Evolutionary conservation across 345 rosid species (phyloP).

Genomic region (Aethionema arabicum): DNA sequence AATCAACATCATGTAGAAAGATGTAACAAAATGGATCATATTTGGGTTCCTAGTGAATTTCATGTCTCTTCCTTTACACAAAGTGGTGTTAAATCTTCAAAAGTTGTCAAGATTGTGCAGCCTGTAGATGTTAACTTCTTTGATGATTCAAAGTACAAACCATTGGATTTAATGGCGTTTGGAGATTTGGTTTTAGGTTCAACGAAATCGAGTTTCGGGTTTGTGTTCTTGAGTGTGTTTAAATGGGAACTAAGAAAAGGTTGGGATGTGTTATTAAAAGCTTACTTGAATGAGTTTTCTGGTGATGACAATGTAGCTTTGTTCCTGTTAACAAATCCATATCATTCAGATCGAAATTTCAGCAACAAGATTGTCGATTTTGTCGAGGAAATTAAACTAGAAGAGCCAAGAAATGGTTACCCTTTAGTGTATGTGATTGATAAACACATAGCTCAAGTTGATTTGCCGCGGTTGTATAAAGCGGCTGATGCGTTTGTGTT

Average conservation of each 20-base stretch:
- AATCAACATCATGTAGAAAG: constrained; percentile 57
- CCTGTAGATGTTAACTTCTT: constrained; percentile 74
- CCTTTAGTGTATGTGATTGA: constrained; percentile 59
- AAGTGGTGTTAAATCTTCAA: constrained; percentile 75
- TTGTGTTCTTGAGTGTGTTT: constrained; percentile 80
- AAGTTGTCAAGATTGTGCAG: constrained; percentile 78
- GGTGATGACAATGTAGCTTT: constrained; percentile 51
- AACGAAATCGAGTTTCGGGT: constrained; percentile 33
- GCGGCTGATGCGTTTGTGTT: constrained; percentile 80
- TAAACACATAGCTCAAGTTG: constrained; percentile 64
- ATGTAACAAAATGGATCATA: constrained; percentile 70
- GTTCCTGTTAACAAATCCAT: constrained; percentile 71
- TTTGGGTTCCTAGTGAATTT: constrained; percentile 92
- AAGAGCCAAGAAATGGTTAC: constrained; percentile 49
- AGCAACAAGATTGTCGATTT: constrained; percentile 71
- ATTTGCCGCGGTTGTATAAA: constrained; percentile 68
- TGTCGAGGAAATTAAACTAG: constrained; percentile 44
- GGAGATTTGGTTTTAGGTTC: constrained; percentile 57
- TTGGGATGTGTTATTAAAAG: constrained; percentile 79
- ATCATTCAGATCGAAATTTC: constrained; percentile 63
- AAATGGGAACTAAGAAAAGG: constrained; percentile 92
- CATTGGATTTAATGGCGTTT: constrained; percentile 42
- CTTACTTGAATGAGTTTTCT: constrained; percentile 69
- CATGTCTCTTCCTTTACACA: constrained; percentile 64
- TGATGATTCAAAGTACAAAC: constrained; percentile 54